Evolutionary conservation across 179 eudicot genomes (phyloP), one percentile per base, ranked within the genome.

Genomic region (Beta corolliflora): DNA sequence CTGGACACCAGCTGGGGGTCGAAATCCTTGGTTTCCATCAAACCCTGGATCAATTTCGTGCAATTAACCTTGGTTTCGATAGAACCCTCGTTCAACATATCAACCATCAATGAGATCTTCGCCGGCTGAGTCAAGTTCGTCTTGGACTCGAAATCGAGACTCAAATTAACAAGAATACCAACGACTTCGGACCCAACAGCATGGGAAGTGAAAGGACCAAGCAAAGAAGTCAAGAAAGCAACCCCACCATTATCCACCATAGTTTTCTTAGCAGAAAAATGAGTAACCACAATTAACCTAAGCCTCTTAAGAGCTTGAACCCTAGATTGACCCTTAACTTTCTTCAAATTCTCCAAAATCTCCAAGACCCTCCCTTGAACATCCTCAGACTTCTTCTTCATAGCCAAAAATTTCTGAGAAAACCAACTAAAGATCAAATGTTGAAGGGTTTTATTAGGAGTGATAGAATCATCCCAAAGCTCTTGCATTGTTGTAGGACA

Each of bases 401-500:
- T 89, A 1, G 88, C 91, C 80, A 89, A 67, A 73, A 93, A 92
- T 86, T 90, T 92, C 55, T 91, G 95, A 0, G 92, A 90, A 77
- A 87, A 95, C 97, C 97, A 93, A 46, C 87, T 91, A 59, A 84
- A 71, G 64, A 93, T 93, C 81, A 94, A 79, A 8, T 94, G 95
- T 50, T 88, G 77, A 25, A 94, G 87, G 5, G 98, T 94, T 44
- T 72, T 89, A 83, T 95, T 95, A 7, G 98, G 97, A 0, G 98
- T 95, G 9, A 95, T 52, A 0, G 98, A 85, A 78, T 91, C 93
- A 82, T 94, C 98, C 98, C 98, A 94, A n/a, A 94, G 91, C 84
- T 94, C 98, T 80, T 93, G 97, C 93, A 93, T 88, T 71, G 98
- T 94, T 7, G 97, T 95, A 75, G 98, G 98, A 76, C 98, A 95